phyloP scores from a whole-genome alignment of 371 early-diverging fungal species.

The Apophysomyces elegans region DNA sequence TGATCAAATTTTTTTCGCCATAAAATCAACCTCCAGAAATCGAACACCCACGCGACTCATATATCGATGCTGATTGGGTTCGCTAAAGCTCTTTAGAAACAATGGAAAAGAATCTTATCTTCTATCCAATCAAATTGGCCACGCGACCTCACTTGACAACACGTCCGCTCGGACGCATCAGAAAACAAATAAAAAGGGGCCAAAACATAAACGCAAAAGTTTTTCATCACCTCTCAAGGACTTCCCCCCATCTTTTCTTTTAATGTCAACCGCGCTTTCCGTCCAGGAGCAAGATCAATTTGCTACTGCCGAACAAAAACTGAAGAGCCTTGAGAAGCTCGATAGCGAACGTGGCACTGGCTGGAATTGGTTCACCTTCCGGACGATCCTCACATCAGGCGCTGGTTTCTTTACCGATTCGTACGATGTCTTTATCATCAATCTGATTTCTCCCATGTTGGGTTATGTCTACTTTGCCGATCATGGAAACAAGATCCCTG shows the following conservation, averaged over 20 bases:
- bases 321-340: slow-evolving; percentile 42
- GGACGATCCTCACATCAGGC: slow-evolving; percentile 84
- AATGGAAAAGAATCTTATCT: neutral
- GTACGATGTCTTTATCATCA: slow-evolving; percentile 88
- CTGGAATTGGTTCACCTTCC: slow-evolving; percentile 69
- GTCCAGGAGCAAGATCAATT: slow-evolving; percentile 31
- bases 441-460: slow-evolving; percentile 80
- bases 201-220: slow-evolving; percentile 3
- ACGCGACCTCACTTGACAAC: slow-evolving; percentile 25
- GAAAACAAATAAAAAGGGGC: slow-evolving; percentile 12
- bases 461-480: slow-evolving; percentile 72
- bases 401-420: slow-evolving; percentile 90
- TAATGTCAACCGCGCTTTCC: slow-evolving; percentile 15
- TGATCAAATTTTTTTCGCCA: neutral
- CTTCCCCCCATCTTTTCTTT: neutral
- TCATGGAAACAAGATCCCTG: slow-evolving; percentile 60
- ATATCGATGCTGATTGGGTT: slow-evolving; percentile 1
- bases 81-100: neutral
- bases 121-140: slow-evolving; percentile 1
- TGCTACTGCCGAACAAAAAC: slow-evolving; percentile 36
- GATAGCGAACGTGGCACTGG: slow-evolving; percentile 27
- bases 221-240: neutral
- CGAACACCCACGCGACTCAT: neutral
- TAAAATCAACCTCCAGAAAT: neutral
- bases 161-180: neutral